Evolutionary conservation across 331 rosid species (phyloP), one percentile per base, ranked within the genome.

Genomic region (Phaseolus coccineus): DNA sequence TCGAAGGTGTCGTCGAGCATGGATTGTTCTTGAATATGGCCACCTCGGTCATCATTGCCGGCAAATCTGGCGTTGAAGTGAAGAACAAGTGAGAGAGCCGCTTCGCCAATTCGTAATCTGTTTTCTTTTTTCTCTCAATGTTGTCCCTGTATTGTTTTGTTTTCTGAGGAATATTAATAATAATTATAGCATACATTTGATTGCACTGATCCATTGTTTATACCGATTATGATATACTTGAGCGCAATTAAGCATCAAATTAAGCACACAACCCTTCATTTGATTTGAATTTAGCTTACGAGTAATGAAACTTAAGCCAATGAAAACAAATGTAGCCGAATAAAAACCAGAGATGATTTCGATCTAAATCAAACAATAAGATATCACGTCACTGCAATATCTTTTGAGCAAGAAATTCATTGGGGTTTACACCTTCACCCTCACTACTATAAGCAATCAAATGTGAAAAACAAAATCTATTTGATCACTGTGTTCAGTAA

Each of bases 1-100:
- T 92, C 0, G 94, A 92, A 74, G 97, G 97, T 0, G 97, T 92
- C 0, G 97, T 92, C 39, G 97, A 92, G 67, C 97, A 92, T 77
- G 97, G 97, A 1, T 72, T 92, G 81, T 92, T 92, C 85, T 79
- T 92, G 85, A 85, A 90, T 52, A 89, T 92, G 96, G 96, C 94
- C 1, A 90, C 96, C 7, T 83, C 97, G 0, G 96, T 90, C n/a
- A 89, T 92, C 46, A 89, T 90, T 24, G 94, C 97, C 0, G 92
- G 81, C 3, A 92, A 84, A 58, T 42, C 37, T 24, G 94, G 97
- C 4, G 91, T 92, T 74, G 86, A 90, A 22, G 87, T 89, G 35
- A 65, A 78, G 88, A 51, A 53, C 72, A 92, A 92, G 81, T 90
- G 92, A 74, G n/a, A 65, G 65, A 58, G 2, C 3, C 28, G 22